Evolutionary conservation across 768 basidiomycete species (phyloP).

Genomic region (Steccherinum ochraceum): DNA sequence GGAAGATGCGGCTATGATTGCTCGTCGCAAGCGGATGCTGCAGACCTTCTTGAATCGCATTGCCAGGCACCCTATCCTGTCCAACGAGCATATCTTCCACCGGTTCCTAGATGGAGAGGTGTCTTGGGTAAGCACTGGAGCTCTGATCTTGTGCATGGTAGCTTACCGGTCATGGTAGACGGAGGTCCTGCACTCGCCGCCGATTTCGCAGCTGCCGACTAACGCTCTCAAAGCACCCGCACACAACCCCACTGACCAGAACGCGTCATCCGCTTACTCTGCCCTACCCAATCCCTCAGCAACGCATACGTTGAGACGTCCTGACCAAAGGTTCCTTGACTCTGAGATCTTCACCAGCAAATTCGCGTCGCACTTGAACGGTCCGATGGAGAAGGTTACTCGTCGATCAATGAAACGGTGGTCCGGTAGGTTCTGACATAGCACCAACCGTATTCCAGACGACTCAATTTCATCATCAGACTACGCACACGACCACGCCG

Average conservation of each 20-base stretch:
- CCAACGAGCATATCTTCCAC: constrained; percentile 94
- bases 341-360: constrained; percentile 95
- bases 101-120: constrained; percentile 94
- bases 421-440: constrained; percentile 57
- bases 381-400: constrained; percentile 96
- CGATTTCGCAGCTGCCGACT: constrained; percentile 87
- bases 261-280: constrained; percentile 65
- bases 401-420: constrained; percentile 89
- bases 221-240: constrained; percentile 94
- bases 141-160: too few species aligned
- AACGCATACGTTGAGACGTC: constrained; percentile 81
- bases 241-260: constrained; percentile 85
- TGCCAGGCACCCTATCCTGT: constrained; percentile 87
- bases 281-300: constrained; percentile 87
- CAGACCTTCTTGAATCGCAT: constrained; percentile 92
- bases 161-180: constrained; percentile 38
- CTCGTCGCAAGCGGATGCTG: constrained; percentile 87
- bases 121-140: constrained; percentile 90
- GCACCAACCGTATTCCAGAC: constrained; percentile 4
- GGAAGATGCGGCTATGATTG: constrained; percentile 90
- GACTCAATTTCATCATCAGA: constrained; percentile 38
- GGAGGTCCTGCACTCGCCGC: constrained; percentile 91
- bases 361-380: constrained; percentile 86
- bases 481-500: constrained; percentile 79
- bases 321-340: constrained; percentile 94